Percentiles rank a stretch among this genome's conserved stretches.
Evolutionary conservation across 2,329 filamentous ascomycete species (phyloP).

Genomic region (Penicillium brevicompactum): DNA sequence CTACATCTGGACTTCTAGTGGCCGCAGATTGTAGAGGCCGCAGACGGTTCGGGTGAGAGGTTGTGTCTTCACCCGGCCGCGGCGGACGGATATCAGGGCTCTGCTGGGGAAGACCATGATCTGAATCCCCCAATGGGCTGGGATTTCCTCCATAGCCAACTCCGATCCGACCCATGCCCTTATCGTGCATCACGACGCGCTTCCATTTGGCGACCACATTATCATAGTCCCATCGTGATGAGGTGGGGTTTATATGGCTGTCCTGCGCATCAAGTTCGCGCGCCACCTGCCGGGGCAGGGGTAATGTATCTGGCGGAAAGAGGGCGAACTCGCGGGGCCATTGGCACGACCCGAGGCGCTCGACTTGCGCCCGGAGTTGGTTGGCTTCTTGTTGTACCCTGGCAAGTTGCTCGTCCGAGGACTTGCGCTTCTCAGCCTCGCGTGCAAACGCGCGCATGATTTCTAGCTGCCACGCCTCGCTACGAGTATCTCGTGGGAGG

Average conservation of each 20-base stretch:
- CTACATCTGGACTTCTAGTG: conserved; percentile 31
- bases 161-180: conserved; percentile 44
- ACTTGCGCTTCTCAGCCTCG: conserved; percentile 48
- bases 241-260: conserved; percentile 37
- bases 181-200: conserved; percentile 49
- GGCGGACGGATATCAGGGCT: conserved; percentile 21
- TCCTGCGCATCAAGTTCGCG: conserved; percentile 40
- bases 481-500: conserved; percentile 58
- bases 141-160: conserved; percentile 28
- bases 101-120: conserved; percentile 12
- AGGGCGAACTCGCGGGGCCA: conserved; percentile 53
- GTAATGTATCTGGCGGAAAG: conserved; percentile 49
- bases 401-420: conserved; percentile 46
- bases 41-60: conserved; percentile 24
- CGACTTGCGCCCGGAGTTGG: conserved; percentile 51
- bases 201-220: conserved; percentile 52
- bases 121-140: conserved; percentile 10
- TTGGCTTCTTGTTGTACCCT: conserved; percentile 51
- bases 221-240: conserved; percentile 51
- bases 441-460: conserved; percentile 50
- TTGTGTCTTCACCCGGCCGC: conserved; percentile 25
- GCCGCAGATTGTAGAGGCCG: conserved; percentile 22
- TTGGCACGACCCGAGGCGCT: conserved; percentile 49
- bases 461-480: conserved; percentile 50
- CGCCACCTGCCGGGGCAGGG: conserved; percentile 41